Percentiles rank a stretch among this genome's conserved stretches.
Evolutionary conservation across 306 rosid species (phyloP).

Genomic region (Lagenaria siceraria): DNA sequence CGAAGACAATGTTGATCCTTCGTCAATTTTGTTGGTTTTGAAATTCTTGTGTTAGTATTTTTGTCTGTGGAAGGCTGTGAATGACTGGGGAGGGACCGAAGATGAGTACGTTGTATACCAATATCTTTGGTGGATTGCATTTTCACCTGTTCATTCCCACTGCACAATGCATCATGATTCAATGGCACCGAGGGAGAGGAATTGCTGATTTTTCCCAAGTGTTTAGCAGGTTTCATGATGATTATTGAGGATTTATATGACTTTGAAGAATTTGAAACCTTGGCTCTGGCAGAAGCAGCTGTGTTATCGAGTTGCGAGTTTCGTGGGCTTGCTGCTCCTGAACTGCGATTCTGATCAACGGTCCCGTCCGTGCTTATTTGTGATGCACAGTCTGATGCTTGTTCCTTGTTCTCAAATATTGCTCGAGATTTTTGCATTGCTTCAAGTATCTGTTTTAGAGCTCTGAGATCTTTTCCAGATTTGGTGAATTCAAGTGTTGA

Average conservation of each 20-base stretch:
- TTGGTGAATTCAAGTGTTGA: slow-evolving; percentile 76
- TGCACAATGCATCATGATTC: slow-evolving; percentile 17
- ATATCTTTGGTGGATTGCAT: slow-evolving; percentile 22
- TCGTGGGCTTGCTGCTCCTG: slow-evolving; percentile 37
- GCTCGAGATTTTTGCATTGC: slow-evolving; percentile 68
- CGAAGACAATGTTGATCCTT: slow-evolving; percentile 17
- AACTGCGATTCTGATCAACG: slow-evolving; percentile 25
- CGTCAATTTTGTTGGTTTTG: slow-evolving; percentile 24
- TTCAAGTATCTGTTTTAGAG: slow-evolving; percentile 82
- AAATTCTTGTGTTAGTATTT: slow-evolving; percentile 20
- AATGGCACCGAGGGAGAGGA: slow-evolving; percentile 17
- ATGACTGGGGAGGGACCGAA: slow-evolving; percentile 21
- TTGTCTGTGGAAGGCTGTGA: slow-evolving; percentile 20
- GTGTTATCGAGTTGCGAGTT: slow-evolving; percentile 11
- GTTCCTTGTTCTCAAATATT: slow-evolving; percentile 30
- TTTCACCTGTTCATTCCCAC: slow-evolving; percentile 26
- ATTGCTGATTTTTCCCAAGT: slow-evolving; percentile 21
- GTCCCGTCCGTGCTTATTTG: slow-evolving; percentile 11
- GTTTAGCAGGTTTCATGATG: slow-evolving; percentile 50
- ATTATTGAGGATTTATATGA: slow-evolving; percentile 34
- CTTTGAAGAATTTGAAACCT: not conserved
- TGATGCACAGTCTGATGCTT: slow-evolving; percentile 33
- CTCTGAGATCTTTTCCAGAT: slow-evolving; percentile 92
- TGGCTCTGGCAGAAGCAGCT: slow-evolving; percentile 15
- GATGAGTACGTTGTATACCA: slow-evolving; percentile 19